Evolutionary conservation across 768 basidiomycete genomes (phyloP).

Genomic region (Pleurotus giganteus): DNA sequence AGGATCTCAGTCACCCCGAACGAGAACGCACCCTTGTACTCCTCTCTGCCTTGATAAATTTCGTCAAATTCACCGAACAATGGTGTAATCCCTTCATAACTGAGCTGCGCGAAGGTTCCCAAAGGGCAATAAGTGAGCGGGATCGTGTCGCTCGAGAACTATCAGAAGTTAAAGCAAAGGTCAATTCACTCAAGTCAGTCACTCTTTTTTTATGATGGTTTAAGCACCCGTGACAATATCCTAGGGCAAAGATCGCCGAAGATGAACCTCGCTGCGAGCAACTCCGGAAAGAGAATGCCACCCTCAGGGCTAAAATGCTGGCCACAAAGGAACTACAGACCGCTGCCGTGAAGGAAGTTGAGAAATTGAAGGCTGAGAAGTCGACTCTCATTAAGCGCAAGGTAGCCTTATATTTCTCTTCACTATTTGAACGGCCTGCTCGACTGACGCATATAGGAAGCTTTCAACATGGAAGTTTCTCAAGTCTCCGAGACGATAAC

Average conservation of each 20-base stretch:
- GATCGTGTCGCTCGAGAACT: slow-evolving; percentile 52
- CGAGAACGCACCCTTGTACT: slow-evolving; percentile 69
- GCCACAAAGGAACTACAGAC: slow-evolving; percentile 66
- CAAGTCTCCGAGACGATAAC: slow-evolving; percentile 58
- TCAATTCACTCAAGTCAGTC: slow-evolving; percentile 56
- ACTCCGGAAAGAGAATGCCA: slow-evolving; percentile 57
- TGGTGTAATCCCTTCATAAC: slow-evolving; percentile 57
- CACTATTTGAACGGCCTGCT: neutral
- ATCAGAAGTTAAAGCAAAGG: slow-evolving; percentile 46
- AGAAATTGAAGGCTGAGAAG: slow-evolving; percentile 72
- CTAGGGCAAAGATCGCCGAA: slow-evolving; percentile 60
- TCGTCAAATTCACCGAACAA: slow-evolving; percentile 86
- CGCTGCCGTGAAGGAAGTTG: slow-evolving; percentile 60
- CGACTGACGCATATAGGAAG: slow-evolving; percentile 41
- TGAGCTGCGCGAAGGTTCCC: slow-evolving; percentile 59
- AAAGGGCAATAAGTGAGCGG: slow-evolving; percentile 58
- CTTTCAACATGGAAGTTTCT: slow-evolving; percentile 57
- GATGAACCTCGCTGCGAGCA: slow-evolving; percentile 68
- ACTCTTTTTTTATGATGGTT: neutral
- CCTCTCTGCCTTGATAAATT: slow-evolving; percentile 90
- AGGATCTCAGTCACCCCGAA: slow-evolving; percentile 73
- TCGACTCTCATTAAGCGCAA: slow-evolving; percentile 60
- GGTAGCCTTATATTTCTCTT: slow-evolving; percentile 30
- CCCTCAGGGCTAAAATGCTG: slow-evolving; percentile 63
- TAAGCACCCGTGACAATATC: slow-evolving; percentile 1